Base-by-base conservation (phyloP, 1,284 basidiomycete genomes). In the Erythrobasidium hasegawianum region DNA sequence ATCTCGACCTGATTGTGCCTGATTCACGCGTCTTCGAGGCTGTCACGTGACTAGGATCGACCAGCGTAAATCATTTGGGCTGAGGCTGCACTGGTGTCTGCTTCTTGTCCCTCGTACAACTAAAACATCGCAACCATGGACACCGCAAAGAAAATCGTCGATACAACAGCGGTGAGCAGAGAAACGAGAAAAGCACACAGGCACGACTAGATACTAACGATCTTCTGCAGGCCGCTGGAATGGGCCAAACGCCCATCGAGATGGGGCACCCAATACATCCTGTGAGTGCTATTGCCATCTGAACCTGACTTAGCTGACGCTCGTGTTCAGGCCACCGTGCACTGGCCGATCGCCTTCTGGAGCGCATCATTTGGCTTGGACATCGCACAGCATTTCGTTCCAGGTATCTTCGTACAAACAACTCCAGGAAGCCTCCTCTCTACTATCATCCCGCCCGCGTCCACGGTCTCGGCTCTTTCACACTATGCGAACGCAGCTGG, bases 401-500 rank as follows among this genome's bases (percentile, higher is more conserved):
- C 68, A 14, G 62, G 62, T 27, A 18, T 65, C 55, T 65, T 65
- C 47, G 50, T 56, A 8, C 40, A 52, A 16, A 26, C 55, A 0
- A 66, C 64, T 2, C n/a, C 20, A 20, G 69, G 69, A 22, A 40
- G 68, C 1, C 64, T 68, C 49, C 72, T 69, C 22, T 60, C 70
- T 27, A 65, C 68, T 8, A 27, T 74, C 57, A 57, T 75, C 10
- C 75, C 73, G 4, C 66, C 72, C 2, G 55, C 59, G 38, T 54
- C 64, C 1, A 66, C 69, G 10, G 26, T 76, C 33, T 71, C 72
- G 22, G 59, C 67, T 4, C 41, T 77, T 22, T 71, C 72, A 0
- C 72, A 76, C 58, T 76, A 75, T 61, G 59, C 74, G 3, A 74
- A 72, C 20, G 75, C 69, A 1, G 74, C 72, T 11, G 75, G 74